phyloP scores from a whole-genome alignment of 306 rosid genomes.

The Glycyrrhiza uralensis region DNA sequence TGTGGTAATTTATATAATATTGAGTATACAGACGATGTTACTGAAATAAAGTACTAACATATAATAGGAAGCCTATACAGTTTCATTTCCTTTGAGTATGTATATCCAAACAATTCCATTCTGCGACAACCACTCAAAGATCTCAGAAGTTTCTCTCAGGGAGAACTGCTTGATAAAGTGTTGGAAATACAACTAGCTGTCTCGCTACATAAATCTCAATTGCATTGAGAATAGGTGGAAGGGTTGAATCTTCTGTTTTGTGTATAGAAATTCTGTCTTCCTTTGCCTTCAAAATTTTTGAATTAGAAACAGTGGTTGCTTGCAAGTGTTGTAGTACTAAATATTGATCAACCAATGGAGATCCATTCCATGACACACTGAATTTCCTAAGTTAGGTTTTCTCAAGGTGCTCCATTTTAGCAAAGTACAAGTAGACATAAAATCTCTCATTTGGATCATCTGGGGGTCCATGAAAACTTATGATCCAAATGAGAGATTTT shows the following conservation, averaged over 20 bases:
- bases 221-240: slow-evolving; percentile 66
- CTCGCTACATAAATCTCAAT: slow-evolving; percentile 48
- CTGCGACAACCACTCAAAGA: slow-evolving; percentile 51
- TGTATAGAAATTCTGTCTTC: slow-evolving; percentile 52
- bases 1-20: slow-evolving; percentile 50
- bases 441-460: slow-evolving; percentile 36
- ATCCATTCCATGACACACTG: slow-evolving; percentile 57
- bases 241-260: slow-evolving; percentile 46
- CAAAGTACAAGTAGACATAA: slow-evolving; percentile 49
- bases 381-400: slow-evolving; percentile 50
- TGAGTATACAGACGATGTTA: slow-evolving; percentile 41
- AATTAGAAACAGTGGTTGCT: slow-evolving; percentile 34
- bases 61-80: slow-evolving; percentile 38
- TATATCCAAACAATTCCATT: slow-evolving; percentile 42
- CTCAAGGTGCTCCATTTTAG: slow-evolving; percentile 49
- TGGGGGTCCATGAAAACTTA: slow-evolving; percentile 47
- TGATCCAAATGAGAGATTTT: slow-evolving; percentile 47
- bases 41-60: slow-evolving; percentile 37
- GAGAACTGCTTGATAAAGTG: slow-evolving; percentile 45
- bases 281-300: slow-evolving; percentile 46
- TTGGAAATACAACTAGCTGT: slow-evolving; percentile 31
- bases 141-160: slow-evolving; percentile 55
- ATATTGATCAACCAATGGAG: slow-evolving; percentile 42
- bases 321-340: slow-evolving; percentile 36
- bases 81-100: slow-evolving; percentile 48